Evolutionary conservation across 2,329 filamentous ascomycete species (phyloP).

Genomic region (Diplodia sapinea): DNA sequence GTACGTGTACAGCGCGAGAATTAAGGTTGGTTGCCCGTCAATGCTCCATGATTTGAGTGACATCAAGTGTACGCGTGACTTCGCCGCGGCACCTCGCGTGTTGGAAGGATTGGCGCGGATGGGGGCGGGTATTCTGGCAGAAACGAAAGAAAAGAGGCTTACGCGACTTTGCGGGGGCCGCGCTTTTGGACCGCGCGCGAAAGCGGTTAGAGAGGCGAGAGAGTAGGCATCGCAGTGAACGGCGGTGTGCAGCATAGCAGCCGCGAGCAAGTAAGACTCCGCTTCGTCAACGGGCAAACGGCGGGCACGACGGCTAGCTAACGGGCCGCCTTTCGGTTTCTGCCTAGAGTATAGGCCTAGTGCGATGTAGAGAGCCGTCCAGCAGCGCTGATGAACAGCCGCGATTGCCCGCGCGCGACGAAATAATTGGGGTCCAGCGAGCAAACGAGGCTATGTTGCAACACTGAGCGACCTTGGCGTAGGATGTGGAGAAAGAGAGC

Average conservation of each 20-base stretch:
- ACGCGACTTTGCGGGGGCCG: slow-evolving; percentile 15
- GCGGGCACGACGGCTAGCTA: neutral
- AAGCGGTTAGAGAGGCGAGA: neutral
- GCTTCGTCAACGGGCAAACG: neutral
- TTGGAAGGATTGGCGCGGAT: slow-evolving; percentile 6
- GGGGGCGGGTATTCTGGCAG: neutral
- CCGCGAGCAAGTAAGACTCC: slow-evolving; percentile 7
- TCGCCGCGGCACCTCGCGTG: neutral
- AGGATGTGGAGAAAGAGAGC: neutral
- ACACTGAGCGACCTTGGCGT: neutral
- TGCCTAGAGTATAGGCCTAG: neutral
- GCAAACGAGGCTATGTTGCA: neutral
- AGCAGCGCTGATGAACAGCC: neutral
- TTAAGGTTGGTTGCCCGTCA: neutral
- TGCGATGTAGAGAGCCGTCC: neutral
- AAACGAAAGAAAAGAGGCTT: neutral
- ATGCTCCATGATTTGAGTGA: neutral
- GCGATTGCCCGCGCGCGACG: neutral
- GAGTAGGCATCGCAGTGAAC: slow-evolving; percentile 5
- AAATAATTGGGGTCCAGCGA: neutral
- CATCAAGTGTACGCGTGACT: slow-evolving; percentile 21
- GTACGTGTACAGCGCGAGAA: neutral
- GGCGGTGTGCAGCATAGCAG: slow-evolving; percentile 16
- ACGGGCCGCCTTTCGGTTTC: neutral
- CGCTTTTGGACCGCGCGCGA: neutral